Evolutionary conservation across 2,329 filamentous ascomycete genomes (phyloP).

Genomic region (Hansfordia pulvinata): DNA sequence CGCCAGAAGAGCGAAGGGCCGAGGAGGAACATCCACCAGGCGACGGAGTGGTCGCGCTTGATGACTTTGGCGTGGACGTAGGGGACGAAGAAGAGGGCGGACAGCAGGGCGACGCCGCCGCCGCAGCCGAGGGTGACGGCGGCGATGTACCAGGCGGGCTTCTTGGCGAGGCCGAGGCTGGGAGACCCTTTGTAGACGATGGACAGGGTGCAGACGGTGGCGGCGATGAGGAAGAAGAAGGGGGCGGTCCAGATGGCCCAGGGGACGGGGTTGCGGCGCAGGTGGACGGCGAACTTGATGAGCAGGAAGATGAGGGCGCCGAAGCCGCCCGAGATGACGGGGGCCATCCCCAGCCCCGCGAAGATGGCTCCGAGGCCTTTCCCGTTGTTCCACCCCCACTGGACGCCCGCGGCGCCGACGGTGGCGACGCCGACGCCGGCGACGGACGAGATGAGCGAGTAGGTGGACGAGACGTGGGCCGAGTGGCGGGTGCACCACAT

Average conservation of each 20-base stretch:
- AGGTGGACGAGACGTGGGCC: constrained; percentile 60
- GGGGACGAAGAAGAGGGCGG: constrained; percentile 61
- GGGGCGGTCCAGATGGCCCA: constrained; percentile 65
- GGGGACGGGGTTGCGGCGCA: constrained; percentile 55
- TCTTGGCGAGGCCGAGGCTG: constrained; percentile 48
- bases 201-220: constrained; percentile 60
- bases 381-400: constrained; percentile 59
- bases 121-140: constrained; percentile 53
- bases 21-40: constrained; percentile 46
- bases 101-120: constrained; percentile 40
- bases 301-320: constrained; percentile 57
- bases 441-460: constrained; percentile 56
- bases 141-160: constrained; percentile 54
- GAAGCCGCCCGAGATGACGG: constrained; percentile 50
- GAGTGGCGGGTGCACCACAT: constrained; percentile 70
- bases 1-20: constrained; percentile 55
- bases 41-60: constrained; percentile 52
- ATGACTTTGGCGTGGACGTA: constrained; percentile 53
- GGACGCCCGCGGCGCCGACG: constrained; percentile 43
- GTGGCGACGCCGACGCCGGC: constrained; percentile 58
- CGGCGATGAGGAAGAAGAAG: constrained; percentile 66
- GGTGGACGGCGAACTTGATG: constrained; percentile 58
- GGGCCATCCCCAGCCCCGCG: constrained; percentile 58
- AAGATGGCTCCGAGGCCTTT: constrained; percentile 61
- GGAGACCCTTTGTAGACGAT: constrained; percentile 75